A percentile compares a stretch with the other conserved stretches of the same genome.
Evolutionary conservation across 1,284 basidiomycete genomes (phyloP).

Genomic region (Ceratobasidium sp.): DNA sequence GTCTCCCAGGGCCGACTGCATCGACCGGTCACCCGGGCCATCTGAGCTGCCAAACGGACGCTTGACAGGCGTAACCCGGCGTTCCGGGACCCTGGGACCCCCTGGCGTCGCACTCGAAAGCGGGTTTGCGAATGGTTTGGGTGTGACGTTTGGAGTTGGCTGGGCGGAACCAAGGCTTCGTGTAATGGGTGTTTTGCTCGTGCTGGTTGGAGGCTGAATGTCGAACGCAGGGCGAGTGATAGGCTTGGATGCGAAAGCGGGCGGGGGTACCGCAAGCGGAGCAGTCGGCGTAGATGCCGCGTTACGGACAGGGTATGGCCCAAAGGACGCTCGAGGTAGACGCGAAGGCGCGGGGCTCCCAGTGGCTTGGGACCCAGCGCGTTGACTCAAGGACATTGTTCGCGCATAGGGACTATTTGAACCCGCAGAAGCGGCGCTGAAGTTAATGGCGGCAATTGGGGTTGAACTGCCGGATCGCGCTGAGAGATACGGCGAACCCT

Average conservation of each 20-base stretch:
- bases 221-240: constrained; percentile 34
- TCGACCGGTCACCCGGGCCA: constrained; percentile 34
- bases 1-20: constrained; percentile 4
- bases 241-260: constrained; percentile 16
- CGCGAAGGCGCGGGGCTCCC: constrained; percentile 38
- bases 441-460: constrained; percentile 26
- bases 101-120: constrained; percentile 26
- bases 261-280: constrained; percentile 7
- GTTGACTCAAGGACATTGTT: constrained; percentile 16
- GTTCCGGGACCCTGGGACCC: not conserved
- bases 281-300: constrained; percentile 26
- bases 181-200: constrained; percentile 1
- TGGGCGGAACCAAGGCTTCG: constrained; percentile 1
- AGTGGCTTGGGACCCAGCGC: constrained; percentile 15
- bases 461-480: constrained; percentile 37
- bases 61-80: constrained; percentile 36
- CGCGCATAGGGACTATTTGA: constrained; percentile 27
- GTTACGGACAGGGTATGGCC: constrained; percentile 33
- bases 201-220: constrained; percentile 1
- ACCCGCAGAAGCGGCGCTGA: not conserved
- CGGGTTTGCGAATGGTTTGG: constrained; percentile 35
- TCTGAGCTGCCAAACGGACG: constrained; percentile 36
- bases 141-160: constrained; percentile 5
- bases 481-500: constrained; percentile 46
- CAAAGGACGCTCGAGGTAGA: constrained; percentile 28